These are phyloP conservation scores for Chrysopogon serrulatus DNA, from an alignment of 176 grass and related monocot species.

Conservation along the genomic window DNA sequence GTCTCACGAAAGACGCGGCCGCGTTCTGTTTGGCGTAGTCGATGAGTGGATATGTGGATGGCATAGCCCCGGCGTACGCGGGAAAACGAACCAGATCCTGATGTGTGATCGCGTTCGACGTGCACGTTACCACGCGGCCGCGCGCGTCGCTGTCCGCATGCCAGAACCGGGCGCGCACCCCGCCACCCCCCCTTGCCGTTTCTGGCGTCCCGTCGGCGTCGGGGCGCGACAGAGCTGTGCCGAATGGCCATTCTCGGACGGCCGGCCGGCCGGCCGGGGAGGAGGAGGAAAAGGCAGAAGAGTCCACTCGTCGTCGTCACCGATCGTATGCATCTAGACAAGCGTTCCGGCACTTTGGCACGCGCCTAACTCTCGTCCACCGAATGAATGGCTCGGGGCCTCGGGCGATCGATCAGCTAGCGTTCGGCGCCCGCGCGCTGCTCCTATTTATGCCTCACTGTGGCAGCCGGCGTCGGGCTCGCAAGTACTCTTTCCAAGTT, in stretches of 20 bases:
- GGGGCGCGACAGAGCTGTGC: not conserved
- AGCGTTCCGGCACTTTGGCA: not conserved
- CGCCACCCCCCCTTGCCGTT: not conserved
- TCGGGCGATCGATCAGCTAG: not conserved
- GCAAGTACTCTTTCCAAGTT: not conserved
- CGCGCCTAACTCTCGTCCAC: conserved; percentile 9
- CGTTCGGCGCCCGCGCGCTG: not conserved
- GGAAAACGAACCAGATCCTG: not conserved
- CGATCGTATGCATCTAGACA: not conserved
- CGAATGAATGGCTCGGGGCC: not conserved
- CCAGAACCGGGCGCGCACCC: not conserved
- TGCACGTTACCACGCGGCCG: conserved; percentile 5
- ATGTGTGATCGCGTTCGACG: not conserved
- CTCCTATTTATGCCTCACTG: conserved; percentile 18
- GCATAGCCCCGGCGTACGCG: not conserved
- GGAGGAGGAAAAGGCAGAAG: not conserved
- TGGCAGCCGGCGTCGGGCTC: not conserved
- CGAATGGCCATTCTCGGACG: conserved; percentile 9
- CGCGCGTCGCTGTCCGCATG: conserved; percentile 16
- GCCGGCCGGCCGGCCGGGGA: not conserved
- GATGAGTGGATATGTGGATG: not conserved
- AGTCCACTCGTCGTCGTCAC: too few species aligned
- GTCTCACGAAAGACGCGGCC: not conserved
- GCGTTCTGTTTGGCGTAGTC: conserved; percentile 3
- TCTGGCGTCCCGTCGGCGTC: conserved; percentile 10